phyloP scores from a whole-genome alignment of 371 early-diverging fungal species.

The Umbelopsis sp. region DNA sequence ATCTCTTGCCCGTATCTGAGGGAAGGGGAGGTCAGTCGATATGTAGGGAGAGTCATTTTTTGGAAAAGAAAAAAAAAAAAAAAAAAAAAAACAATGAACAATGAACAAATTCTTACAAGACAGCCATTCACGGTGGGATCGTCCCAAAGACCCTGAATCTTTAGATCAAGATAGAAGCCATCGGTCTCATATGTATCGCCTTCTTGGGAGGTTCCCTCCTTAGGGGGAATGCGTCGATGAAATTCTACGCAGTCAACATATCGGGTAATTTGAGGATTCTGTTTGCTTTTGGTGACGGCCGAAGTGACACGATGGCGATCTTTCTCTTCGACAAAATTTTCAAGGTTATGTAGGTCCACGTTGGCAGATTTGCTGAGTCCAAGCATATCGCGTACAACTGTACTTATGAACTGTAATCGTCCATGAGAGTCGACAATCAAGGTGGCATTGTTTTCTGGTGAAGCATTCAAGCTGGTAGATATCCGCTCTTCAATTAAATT shows the following conservation, averaged over 20 bases:
- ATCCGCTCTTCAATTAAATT: neutral
- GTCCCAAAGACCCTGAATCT: conserved; percentile 18
- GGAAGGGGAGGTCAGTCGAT: too few species aligned
- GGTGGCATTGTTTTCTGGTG: neutral
- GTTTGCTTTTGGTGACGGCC: neutral
- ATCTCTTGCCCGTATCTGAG: conserved; percentile 14
- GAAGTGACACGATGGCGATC: conserved; percentile 6
- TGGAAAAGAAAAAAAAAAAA: too few species aligned
- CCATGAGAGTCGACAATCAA: conserved; percentile 12
- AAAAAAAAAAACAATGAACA: too few species aligned
- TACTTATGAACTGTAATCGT: neutral
- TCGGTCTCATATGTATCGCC: neutral
- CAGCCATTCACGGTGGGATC: conserved; percentile 17
- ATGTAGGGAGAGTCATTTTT: too few species aligned
- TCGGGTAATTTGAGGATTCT: conserved; percentile 6
- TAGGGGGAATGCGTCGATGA: neutral
- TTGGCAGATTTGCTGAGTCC: neutral
- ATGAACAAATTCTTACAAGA: conserved; percentile 5
- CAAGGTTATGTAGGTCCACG: neutral
- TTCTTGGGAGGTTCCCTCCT: neutral
- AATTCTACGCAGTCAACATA: conserved; percentile 14
- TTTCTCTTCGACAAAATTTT: conserved; percentile 11
- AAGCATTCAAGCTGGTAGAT: neutral
- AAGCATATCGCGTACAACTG: neutral
- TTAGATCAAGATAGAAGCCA: conserved; percentile 16